A percentile compares a stretch with the other conserved stretches of the same genome.
Evolutionary conservation across 1,139 yeast genomes (phyloP).

Genomic region (Fermentozyma sake): DNA sequence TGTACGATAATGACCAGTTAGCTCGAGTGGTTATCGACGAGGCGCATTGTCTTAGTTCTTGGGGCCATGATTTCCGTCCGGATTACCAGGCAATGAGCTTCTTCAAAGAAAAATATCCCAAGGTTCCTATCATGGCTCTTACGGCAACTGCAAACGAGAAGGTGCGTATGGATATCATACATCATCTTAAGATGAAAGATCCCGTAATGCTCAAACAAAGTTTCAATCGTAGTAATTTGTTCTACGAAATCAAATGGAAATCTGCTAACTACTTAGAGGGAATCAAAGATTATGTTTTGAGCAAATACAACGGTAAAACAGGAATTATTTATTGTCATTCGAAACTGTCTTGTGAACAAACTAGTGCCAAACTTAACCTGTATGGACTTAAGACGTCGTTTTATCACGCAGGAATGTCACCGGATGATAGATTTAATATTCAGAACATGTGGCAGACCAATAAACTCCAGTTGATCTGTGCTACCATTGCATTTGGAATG

Average conservation of each 20-base stretch:
- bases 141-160: constrained; percentile 97
- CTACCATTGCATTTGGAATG: constrained; percentile 98
- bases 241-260: constrained; percentile 72
- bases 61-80: constrained; percentile 99
- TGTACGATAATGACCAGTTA: constrained; percentile 52
- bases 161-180: constrained; percentile 81
- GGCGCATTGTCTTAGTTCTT: constrained; percentile 96
- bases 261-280: constrained; percentile 53
- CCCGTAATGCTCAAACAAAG: constrained; percentile 67
- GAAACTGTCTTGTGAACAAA: constrained; percentile 80
- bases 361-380: constrained; percentile 55
- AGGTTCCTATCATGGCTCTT: constrained; percentile 88
- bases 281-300: constrained; percentile 52
- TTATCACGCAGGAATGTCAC: constrained; percentile 92
- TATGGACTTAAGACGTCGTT: constrained; percentile 65
- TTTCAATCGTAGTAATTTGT: constrained; percentile 84
- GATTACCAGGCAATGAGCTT: constrained; percentile 81
- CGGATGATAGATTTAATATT: constrained; percentile 64
- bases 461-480: constrained; percentile 74
- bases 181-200: constrained; percentile 55
- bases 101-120: constrained; percentile 70
- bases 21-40: constrained; percentile 95
- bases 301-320: constrained; percentile 53
- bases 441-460: constrained; percentile 84
- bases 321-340: constrained; percentile 96